Conservation (phyloP, 2,329 filamentous ascomycete genomes). For the Colletotrichum sp. region DNA sequence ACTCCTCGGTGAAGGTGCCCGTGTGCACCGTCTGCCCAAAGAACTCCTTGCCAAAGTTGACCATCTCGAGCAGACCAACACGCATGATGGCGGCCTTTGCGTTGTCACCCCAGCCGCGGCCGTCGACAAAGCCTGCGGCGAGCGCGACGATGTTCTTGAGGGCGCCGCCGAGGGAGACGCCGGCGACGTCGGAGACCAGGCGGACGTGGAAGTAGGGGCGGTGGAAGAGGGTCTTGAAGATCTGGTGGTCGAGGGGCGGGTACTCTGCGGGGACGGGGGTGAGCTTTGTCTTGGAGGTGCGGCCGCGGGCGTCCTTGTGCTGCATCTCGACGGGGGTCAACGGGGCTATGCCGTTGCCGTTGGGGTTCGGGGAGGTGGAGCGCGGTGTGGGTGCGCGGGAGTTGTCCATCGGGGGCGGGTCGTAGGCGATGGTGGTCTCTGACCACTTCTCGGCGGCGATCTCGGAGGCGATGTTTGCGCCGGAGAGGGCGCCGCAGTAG, state of each 20-base stretch:
- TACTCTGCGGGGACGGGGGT: slow-evolving; percentile 81
- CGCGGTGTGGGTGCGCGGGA: slow-evolving; percentile 73
- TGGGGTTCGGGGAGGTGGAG: slow-evolving; percentile 53
- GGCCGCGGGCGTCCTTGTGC: slow-evolving; percentile 73
- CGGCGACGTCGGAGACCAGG: slow-evolving; percentile 93
- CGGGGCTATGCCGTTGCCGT: slow-evolving; percentile 38
- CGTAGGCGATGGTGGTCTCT: slow-evolving; percentile 96
- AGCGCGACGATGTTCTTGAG: slow-evolving; percentile 97
- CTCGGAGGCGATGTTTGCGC: slow-evolving; percentile 95
- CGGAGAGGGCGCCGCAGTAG: slow-evolving; percentile 94
- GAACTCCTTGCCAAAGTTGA: slow-evolving; percentile 93
- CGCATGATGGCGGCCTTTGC: slow-evolving; percentile 99
- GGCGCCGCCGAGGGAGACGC: slow-evolving; percentile 91
- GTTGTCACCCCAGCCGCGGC: slow-evolving; percentile 96
- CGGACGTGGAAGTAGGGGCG: slow-evolving; percentile 97
- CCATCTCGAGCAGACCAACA: slow-evolving; percentile 93
- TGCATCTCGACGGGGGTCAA: slow-evolving; percentile 55
- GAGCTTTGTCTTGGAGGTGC: slow-evolving; percentile 71
- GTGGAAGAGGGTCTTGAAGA: slow-evolving; percentile 88
- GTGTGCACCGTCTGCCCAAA: slow-evolving; percentile 82
- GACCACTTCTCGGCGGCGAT: slow-evolving; percentile 96
- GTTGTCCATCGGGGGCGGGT: slow-evolving; percentile 83
- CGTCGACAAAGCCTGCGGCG: slow-evolving; percentile 93
- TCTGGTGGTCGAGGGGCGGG: slow-evolving; percentile 82
- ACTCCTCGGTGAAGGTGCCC: slow-evolving; percentile 95